These are phyloP conservation scores for Aegilops tauschii DNA, from an alignment of 176 grass and related monocot species.

Conservation along the genomic window DNA sequence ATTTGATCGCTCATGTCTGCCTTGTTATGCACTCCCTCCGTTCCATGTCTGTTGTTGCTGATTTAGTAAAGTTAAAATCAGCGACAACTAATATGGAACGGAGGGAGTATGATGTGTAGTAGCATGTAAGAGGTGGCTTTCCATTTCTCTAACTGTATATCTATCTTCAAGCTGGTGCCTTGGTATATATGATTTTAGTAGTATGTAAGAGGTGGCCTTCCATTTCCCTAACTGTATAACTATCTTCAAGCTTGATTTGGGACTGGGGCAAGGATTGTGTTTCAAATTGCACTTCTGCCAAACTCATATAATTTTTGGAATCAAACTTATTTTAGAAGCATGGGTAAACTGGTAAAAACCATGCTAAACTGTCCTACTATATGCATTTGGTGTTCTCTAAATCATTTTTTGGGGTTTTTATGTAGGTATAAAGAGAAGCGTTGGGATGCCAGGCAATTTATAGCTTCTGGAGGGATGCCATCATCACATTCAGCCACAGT, in stretches of 20 bases:
- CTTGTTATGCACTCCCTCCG: not conserved
- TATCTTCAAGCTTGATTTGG: not conserved
- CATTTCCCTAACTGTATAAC: not conserved
- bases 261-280: not conserved
- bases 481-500: conserved; percentile 96
- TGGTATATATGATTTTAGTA: not conserved
- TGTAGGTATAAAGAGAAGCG: conserved; percentile 83
- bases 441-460: conserved; percentile 86
- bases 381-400: not conserved
- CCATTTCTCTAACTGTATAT: not conserved
- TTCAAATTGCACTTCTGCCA: not conserved
- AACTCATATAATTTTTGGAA: not conserved
- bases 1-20: not conserved
- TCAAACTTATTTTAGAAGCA: not conserved
- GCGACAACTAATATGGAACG: too few relatives aligned
- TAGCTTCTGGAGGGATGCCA: conserved; percentile 96
- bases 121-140: conserved; percentile 1
- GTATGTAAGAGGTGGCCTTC: not conserved
- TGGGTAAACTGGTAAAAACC: not conserved
- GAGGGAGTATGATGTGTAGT: not conserved
- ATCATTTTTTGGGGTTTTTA: not conserved
- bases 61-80: too few relatives aligned
- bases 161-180: not conserved
- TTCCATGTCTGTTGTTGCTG: too few relatives aligned
- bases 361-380: not conserved